Conservation (phyloP, 2,329 filamentous ascomycete genomes). For the Lojkania enalia region DNA sequence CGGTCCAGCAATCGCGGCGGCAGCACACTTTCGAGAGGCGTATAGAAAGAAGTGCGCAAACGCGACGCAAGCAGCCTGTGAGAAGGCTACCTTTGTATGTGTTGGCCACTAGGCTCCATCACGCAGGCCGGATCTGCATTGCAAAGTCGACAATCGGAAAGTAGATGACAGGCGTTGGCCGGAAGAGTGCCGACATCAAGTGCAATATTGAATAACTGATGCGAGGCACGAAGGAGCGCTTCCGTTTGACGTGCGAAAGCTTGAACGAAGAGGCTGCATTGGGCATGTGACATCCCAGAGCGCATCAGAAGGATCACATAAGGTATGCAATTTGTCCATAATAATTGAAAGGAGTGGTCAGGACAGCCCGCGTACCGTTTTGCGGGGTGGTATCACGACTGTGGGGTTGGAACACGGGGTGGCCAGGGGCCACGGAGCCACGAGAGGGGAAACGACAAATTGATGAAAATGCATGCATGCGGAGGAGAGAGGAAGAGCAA, state of each 20-base stretch:
- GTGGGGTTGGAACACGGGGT: slow-evolving; percentile 13
- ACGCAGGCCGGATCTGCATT: not conserved
- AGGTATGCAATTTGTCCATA: too few species aligned
- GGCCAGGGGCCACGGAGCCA: slow-evolving; percentile 9
- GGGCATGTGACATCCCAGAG: too few species aligned
- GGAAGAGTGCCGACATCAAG: not conserved
- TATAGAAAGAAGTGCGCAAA: not conserved
- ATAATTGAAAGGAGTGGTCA: slow-evolving; percentile 7
- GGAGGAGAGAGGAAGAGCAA: not conserved
- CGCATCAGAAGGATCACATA: too few species aligned
- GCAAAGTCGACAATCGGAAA: not conserved
- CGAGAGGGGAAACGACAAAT: slow-evolving; percentile 6
- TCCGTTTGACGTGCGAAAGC: not conserved
- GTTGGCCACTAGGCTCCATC: slow-evolving; percentile 1
- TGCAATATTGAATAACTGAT: not conserved
- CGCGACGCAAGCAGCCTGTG: too few species aligned
- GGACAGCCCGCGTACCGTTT: slow-evolving; percentile 12
- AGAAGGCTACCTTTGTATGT: too few species aligned
- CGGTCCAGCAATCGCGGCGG: slow-evolving; percentile 4
- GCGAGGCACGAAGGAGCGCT: not conserved
- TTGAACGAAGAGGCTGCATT: too few species aligned
- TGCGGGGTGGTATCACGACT: slow-evolving; percentile 22
- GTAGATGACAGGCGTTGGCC: not conserved
- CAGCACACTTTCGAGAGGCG: slow-evolving; percentile 6
- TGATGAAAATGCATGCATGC: not conserved